These are phyloP conservation scores for Conidiobolus incongruus DNA, from an alignment of 371 early-diverging fungal genomes.

Conservation along the genomic window DNA sequence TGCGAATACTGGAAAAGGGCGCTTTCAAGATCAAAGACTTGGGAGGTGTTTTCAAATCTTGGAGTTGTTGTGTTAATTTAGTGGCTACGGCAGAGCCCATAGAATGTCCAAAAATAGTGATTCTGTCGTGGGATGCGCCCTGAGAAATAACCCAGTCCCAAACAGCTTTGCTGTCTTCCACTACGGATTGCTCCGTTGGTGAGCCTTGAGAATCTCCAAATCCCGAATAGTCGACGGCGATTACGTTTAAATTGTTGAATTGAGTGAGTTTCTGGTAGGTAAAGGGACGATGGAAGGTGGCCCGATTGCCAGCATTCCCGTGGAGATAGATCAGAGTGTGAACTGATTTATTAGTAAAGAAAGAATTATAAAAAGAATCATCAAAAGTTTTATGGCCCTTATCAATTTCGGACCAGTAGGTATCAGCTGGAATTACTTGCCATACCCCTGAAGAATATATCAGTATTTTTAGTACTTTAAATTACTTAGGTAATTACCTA, in stretches of 20 bases:
- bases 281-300: not conserved
- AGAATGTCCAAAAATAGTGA: conserved; percentile 1
- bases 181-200: not conserved
- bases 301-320: conserved; percentile 2
- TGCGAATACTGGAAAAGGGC: not conserved
- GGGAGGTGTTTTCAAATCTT: not conserved
- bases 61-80: not conserved
- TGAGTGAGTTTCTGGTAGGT: not conserved
- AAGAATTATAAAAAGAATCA: too few species aligned
- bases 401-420: too few species aligned
- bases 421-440: too few species aligned
- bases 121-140: not conserved
- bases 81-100: not conserved
- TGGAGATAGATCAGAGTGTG: conserved; percentile 2
- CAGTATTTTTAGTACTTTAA: too few species aligned
- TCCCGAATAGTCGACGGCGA: conserved; percentile 1
- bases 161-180: not conserved
- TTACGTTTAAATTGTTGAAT: not conserved
- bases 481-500: too few species aligned
- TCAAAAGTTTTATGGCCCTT: too few species aligned
- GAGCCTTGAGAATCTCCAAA: conserved; percentile 1
- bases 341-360: too few species aligned
- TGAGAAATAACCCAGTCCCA: not conserved
- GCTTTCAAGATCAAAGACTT: not conserved
- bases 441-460: too few species aligned